phyloP scores from a whole-genome alignment of 1,139 yeast genomes.

The Debaryomycetaceae sp. region DNA sequence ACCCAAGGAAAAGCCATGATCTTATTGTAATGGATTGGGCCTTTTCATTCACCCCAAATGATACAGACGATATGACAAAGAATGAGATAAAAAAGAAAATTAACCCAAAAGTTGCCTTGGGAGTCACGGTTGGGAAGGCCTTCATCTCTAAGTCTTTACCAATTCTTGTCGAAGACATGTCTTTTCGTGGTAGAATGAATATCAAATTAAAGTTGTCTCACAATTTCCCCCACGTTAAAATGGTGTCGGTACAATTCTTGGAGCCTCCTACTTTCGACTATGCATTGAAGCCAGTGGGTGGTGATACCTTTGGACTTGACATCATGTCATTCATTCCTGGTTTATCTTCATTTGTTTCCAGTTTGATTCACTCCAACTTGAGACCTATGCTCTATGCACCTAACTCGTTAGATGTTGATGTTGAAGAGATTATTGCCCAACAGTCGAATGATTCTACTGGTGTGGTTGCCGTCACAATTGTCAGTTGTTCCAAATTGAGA shows the following conservation, averaged over 20 bases:
- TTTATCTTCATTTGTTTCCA: conserved; percentile 67
- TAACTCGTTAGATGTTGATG: conserved; percentile 69
- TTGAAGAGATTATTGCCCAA: conserved; percentile 64
- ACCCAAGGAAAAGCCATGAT: conserved; percentile 63
- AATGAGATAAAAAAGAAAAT: conserved; percentile 65
- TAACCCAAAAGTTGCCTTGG: conserved; percentile 76
- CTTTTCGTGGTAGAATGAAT: conserved; percentile 69
- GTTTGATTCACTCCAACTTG: conserved; percentile 63
- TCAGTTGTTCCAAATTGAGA: conserved; percentile 50
- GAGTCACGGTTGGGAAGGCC: conserved; percentile 76
- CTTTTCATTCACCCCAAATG: conserved; percentile 75
- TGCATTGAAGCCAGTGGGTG: conserved; percentile 83
- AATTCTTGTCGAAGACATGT: conserved; percentile 73
- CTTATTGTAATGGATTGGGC: conserved; percentile 81
- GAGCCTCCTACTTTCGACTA: conserved; percentile 79
- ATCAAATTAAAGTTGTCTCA: conserved; percentile 59
- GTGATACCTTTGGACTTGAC: conserved; percentile 79
- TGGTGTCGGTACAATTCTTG: conserved; percentile 66
- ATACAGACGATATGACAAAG: conserved; percentile 78
- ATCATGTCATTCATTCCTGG: conserved; percentile 83
- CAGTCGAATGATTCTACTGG: conserved; percentile 67
- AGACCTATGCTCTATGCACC: conserved; percentile 85
- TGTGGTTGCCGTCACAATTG: conserved; percentile 59
- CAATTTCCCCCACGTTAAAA: conserved; percentile 70
- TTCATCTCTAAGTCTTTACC: conserved; percentile 74